A percentile compares a stretch with the other conserved stretches of the same genome.
phyloP scores from a whole-genome alignment of 1,284 basidiomycete species.

The Neonothopanus nambi region DNA sequence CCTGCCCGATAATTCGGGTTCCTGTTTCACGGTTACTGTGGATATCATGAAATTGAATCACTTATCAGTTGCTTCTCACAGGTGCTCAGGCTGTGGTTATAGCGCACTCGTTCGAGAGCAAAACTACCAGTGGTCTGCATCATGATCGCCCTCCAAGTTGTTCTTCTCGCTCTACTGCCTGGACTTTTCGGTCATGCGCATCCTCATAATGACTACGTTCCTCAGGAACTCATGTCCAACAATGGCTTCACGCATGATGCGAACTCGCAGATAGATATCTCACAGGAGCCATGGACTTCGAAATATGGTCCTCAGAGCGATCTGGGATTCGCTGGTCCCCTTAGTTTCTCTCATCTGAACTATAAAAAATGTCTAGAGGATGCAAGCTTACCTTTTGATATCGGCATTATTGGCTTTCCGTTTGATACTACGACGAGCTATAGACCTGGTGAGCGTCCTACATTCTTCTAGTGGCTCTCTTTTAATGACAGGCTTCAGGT shows the following conservation, averaged over 20 bases:
- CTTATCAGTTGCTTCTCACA: too few species aligned
- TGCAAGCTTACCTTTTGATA: constrained; percentile 62
- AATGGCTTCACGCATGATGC: neutral
- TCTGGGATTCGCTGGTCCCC: constrained; percentile 40
- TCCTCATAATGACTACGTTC: neutral
- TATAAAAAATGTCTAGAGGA: constrained; percentile 60
- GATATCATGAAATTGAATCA: too few species aligned
- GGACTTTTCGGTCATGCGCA: neutral
- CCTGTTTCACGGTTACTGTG: too few species aligned
- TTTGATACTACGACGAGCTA: constrained; percentile 58
- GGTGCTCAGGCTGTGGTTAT: too few species aligned
- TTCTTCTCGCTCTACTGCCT: neutral
- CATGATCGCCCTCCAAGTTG: neutral
- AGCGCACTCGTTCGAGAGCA: neutral
- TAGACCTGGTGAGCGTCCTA: constrained; percentile 38
- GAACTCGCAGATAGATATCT: constrained; percentile 9
- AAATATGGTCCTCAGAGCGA: constrained; percentile 30
- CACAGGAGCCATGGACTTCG: constrained; percentile 23
- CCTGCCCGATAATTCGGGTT: too few species aligned
- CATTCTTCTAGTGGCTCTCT: neutral
- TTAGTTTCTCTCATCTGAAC: constrained; percentile 61
- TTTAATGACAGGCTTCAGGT: constrained; percentile 30
- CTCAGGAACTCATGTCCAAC: neutral
- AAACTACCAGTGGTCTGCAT: neutral
- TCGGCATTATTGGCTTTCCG: constrained; percentile 13